Evolutionary conservation across 306 rosid species (phyloP).

Genomic region (Lathyrus sativus): DNA sequence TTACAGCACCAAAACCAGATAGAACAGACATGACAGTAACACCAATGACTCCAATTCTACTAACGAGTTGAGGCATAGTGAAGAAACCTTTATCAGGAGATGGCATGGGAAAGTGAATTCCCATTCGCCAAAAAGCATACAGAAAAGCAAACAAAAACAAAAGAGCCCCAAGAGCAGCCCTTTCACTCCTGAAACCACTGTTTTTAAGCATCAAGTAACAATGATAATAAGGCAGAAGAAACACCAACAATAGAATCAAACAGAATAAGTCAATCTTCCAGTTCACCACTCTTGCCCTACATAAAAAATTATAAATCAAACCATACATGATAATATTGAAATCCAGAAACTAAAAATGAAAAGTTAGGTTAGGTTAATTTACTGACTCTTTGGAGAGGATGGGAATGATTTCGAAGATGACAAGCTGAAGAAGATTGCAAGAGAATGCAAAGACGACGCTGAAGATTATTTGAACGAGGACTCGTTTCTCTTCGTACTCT

Average conservation of each 20-base stretch:
- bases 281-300: constrained; percentile 84
- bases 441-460: constrained; percentile 94
- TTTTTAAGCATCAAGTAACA: constrained; percentile 88
- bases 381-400: constrained; percentile 86
- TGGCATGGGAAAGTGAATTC: constrained; percentile 97
- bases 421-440: constrained; percentile 94
- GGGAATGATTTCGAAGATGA: constrained; percentile 94
- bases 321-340: not conserved
- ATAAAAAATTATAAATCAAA: not conserved
- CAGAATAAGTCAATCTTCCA: constrained; percentile 90
- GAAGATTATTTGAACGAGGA: constrained; percentile 85
- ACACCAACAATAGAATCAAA: constrained; percentile 78
- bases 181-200: constrained; percentile 65
- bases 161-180: constrained; percentile 82
- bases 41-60: constrained; percentile 93
- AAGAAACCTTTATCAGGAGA: constrained; percentile 91
- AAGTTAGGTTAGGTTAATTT: not conserved
- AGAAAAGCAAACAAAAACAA: constrained; percentile 83
- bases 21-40: constrained; percentile 96
- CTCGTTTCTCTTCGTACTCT: constrained; percentile 93
- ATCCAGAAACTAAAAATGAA: not conserved
- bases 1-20: constrained; percentile 96
- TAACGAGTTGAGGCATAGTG: constrained; percentile 93
- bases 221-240: constrained; percentile 90
- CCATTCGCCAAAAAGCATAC: constrained; percentile 94